phyloP scores from a whole-genome alignment of 169 alveolate genomes.

The Plasmodium falciparum region DNA sequence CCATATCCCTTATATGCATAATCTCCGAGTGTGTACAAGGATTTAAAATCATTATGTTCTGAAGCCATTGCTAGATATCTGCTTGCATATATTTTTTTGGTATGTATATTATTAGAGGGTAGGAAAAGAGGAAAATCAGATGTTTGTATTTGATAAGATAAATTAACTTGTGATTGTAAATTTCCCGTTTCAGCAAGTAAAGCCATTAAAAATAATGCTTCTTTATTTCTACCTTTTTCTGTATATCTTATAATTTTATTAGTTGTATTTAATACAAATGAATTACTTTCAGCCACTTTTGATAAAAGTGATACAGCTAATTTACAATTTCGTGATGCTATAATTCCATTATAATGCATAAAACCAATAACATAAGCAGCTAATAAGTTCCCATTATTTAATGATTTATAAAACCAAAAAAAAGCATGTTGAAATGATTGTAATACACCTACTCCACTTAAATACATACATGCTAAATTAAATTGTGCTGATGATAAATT shows the following conservation, averaged over 20 bases:
- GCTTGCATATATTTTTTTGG: constrained; percentile 65
- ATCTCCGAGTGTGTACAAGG: constrained; percentile 55
- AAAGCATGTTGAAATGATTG: constrained; percentile 66
- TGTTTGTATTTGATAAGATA: constrained; percentile 25
- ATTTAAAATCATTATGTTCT: constrained; percentile 43
- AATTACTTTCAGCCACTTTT: constrained; percentile 66
- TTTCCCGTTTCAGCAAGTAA: constrained; percentile 68
- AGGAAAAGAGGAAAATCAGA: constrained; percentile 28
- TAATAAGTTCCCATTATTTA: constrained; percentile 60
- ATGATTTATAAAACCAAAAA: constrained; percentile 60
- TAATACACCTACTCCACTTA: constrained; percentile 55
- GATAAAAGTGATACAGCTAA: constrained; percentile 54
- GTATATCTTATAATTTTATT: constrained; percentile 58
- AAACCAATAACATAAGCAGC: constrained; percentile 61
- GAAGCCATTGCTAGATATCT: constrained; percentile 74
- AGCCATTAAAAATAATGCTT: constrained; percentile 65
- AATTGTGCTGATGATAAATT: constrained; percentile 60
- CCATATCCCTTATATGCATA: constrained; percentile 68
- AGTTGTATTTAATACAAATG: constrained; percentile 39
- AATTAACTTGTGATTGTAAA: constrained; percentile 43
- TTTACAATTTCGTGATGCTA: constrained; percentile 41
- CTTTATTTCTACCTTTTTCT: constrained; percentile 69
- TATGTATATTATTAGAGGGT: constrained; percentile 29
- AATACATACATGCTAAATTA: constrained; percentile 61
- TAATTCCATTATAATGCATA: constrained; percentile 72